phyloP scores from a whole-genome alignment of 306 rosid species.

The Cucurbita argyrosperma region DNA sequence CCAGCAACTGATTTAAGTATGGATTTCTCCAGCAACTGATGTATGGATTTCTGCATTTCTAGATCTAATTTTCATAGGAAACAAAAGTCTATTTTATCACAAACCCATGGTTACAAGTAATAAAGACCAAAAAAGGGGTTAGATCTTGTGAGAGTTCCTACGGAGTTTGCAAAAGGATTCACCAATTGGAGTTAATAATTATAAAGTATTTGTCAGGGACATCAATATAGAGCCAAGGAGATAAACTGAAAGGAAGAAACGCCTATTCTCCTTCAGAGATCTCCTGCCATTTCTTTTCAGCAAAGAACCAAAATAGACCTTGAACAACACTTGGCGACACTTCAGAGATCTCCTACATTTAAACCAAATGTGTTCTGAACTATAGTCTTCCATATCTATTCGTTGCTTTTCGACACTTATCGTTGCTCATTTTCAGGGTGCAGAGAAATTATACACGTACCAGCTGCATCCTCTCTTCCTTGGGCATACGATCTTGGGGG shows the following conservation, averaged over 20 bases:
- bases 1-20: slow-evolving; percentile 37
- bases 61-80: not conserved
- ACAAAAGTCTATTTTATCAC: not conserved
- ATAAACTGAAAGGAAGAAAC: not conserved
- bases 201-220: not conserved
- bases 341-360: not conserved
- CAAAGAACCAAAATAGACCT: not conserved
- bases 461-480: slow-evolving; percentile 67
- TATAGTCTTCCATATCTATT: not conserved
- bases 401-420: not conserved
- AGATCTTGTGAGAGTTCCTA: not conserved
- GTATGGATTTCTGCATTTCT: slow-evolving; percentile 29
- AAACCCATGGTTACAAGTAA: not conserved
- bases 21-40: slow-evolving; percentile 31
- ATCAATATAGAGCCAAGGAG: not conserved
- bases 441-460: slow-evolving; percentile 47
- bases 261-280: not conserved
- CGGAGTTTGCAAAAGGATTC: not conserved
- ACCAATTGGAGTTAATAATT: not conserved
- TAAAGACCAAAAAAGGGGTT: not conserved
- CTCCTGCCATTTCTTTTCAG: not conserved
- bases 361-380: not conserved
- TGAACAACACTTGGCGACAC: not conserved
- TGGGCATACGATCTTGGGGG: slow-evolving; percentile 46
- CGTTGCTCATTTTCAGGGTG: slow-evolving; percentile 42